Conservation (phyloP, 495 filamentous ascomycete genomes). For the Penicillium soppii region DNA sequence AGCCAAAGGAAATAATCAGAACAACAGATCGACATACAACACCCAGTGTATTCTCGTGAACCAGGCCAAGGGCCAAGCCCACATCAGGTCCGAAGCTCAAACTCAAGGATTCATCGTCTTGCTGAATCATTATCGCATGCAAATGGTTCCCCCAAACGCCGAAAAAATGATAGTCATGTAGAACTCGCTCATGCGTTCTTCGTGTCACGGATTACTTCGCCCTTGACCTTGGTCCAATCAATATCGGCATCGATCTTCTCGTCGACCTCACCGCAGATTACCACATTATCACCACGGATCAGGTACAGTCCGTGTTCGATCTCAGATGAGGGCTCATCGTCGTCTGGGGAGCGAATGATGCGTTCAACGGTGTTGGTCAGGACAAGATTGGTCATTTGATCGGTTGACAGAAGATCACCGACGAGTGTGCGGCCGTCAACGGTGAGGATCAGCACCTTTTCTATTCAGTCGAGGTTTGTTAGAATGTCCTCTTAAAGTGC, state of each 20-base stretch:
- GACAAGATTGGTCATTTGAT: slow-evolving; percentile 91
- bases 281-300: slow-evolving; percentile 92
- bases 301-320: slow-evolving; percentile 86
- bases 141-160: slow-evolving; percentile 21
- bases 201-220: slow-evolving; percentile 76
- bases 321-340: slow-evolving; percentile 76
- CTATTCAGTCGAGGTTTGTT: slow-evolving; percentile 43
- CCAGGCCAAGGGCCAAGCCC: slow-evolving; percentile 1
- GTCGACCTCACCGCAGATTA: slow-evolving; percentile 85
- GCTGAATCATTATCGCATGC: slow-evolving; percentile 13
- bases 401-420: slow-evolving; percentile 80
- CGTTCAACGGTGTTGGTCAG: slow-evolving; percentile 83
- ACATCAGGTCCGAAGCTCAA: not conserved
- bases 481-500: slow-evolving; percentile 20
- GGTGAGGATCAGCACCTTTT: slow-evolving; percentile 88
- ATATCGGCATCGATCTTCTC: slow-evolving; percentile 84
- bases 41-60: not conserved
- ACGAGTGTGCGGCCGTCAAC: slow-evolving; percentile 87
- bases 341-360: slow-evolving; percentile 80
- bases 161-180: slow-evolving; percentile 3
- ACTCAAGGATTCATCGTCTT: slow-evolving; percentile 3
- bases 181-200: slow-evolving; percentile 63
- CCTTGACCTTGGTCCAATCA: slow-evolving; percentile 87
- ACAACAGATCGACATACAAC: not conserved
- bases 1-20: not conserved